Evolutionary conservation across 2,329 filamentous ascomycete genomes (phyloP), one percentile per base, ranked within the genome.

Genomic region (Ophiostoma sp.): DNA sequence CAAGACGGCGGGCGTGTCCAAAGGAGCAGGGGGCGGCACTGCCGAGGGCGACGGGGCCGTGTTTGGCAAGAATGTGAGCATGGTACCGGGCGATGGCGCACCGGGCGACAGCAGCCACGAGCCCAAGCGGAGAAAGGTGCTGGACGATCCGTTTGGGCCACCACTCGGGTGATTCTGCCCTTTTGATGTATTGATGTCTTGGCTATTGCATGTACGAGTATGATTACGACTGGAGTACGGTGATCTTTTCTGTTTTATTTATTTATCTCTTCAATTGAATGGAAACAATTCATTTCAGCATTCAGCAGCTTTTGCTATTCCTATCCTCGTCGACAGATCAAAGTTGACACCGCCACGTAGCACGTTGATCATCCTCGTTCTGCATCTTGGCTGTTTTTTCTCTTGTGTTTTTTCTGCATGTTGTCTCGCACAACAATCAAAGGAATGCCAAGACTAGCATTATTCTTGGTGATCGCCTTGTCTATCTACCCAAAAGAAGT

Each of bases 81-180:
- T 33, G 13, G 27, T 64, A 2, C 6, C 17, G 5, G 33, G 75
- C 11, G 75, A 68, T 27, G 68, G 69, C 75, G 79, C 39, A 73
- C 74, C n/a, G 75, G 79, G 27, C 15, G 64, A 60, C 62, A 39
- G 62, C 62, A 65, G 62, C 39, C 73, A 72, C 71, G 80, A 84
- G 48, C 71, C 78, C 5, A 85, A 85, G 77, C 79, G 83, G 67
- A 78, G 82, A 69, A 84, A 83, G 74, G 76, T 54, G 71, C 74
- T 69, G 39, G 82, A 82, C 36, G 83, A 86, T 73, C 79, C 81
- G 0, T 86, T 86, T 78, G 84, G 84, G 0, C 80, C 80, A 36
- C 75, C 81, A 5, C 72, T 84, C 5, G 44, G 57, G 44, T 68
- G 36, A 60, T 41, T 3, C 7, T 60, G 54, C 15, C 5, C 4